Conservation (phyloP, 371 early-diverging fungal species). For the Rhizopus delemar region DNA sequence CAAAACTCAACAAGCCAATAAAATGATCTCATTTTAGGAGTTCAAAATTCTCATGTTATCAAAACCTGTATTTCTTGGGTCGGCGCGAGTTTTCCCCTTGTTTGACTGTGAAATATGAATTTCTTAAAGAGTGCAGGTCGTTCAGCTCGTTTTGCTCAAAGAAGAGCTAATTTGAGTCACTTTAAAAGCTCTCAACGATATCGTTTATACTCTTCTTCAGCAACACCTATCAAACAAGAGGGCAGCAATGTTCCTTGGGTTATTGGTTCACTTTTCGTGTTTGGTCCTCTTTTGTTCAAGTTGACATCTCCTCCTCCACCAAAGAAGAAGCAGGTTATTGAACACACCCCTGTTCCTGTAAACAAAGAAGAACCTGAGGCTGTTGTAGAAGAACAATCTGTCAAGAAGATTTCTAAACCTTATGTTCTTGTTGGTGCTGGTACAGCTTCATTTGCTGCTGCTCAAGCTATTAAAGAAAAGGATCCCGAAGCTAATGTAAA, state of each 20-base stretch:
- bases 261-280: constrained; percentile 59
- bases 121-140: constrained; percentile 18
- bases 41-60: too few relatives aligned
- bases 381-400: constrained; percentile 17
- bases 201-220: constrained; percentile 14
- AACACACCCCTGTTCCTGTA: constrained; percentile 6
- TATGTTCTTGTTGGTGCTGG: constrained; percentile 68
- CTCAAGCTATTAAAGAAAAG: constrained; percentile 68
- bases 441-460: constrained; percentile 69
- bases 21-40: too few relatives aligned
- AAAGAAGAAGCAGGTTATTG: constrained; percentile 21
- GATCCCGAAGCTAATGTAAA: constrained; percentile 68
- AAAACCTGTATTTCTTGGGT: too few relatives aligned
- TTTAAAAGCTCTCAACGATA: not conserved
- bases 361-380: constrained; percentile 1
- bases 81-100: too few relatives aligned
- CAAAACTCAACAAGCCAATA: too few relatives aligned
- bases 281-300: constrained; percentile 62
- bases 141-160: constrained; percentile 21
- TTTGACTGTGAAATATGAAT: constrained; percentile 11
- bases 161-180: constrained; percentile 10
- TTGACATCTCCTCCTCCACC: constrained; percentile 61
- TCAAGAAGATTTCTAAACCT: constrained; percentile 39
- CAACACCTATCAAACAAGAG: constrained; percentile 8
- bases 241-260: constrained; percentile 56